Evolutionary conservation across 768 basidiomycete species (phyloP).

Genomic region (Tylopilus subfusipes): DNA sequence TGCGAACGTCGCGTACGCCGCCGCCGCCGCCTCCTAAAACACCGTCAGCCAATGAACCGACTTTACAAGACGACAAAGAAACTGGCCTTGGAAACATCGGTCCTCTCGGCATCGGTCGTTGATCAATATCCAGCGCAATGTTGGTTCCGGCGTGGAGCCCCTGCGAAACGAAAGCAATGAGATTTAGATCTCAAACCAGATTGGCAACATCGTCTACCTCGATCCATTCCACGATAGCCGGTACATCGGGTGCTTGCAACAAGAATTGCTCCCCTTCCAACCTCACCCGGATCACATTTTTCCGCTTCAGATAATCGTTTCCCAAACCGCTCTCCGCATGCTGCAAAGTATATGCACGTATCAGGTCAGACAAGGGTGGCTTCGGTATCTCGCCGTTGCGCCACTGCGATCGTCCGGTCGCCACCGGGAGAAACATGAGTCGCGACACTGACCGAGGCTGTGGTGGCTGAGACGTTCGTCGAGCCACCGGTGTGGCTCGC

Average conservation of each 20-base stretch:
- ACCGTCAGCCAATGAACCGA: neutral
- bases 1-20: conserved; percentile 24
- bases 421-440: conserved; percentile 21
- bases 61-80: neutral
- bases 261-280: conserved; percentile 97
- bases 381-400: conserved; percentile 32
- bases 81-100: conserved; percentile 75
- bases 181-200: neutral
- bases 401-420: conserved; percentile 13
- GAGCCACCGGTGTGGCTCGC: conserved; percentile 13
- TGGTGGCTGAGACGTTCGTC: conserved; percentile 7
- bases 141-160: conserved; percentile 90
- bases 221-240: conserved; percentile 91
- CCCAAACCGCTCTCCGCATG: conserved; percentile 92
- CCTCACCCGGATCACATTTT: conserved; percentile 88
- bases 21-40: conserved; percentile 25
- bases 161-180: conserved; percentile 36
- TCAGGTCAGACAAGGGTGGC: conserved; percentile 50
- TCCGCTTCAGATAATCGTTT: conserved; percentile 90
- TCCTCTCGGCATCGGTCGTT: conserved; percentile 87
- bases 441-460: conserved; percentile 22
- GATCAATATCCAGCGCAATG: conserved; percentile 88
- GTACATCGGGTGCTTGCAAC: conserved; percentile 80
- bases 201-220: conserved; percentile 54
- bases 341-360: conserved; percentile 79